Base-by-base conservation (phyloP, 2,329 filamentous ascomycete species). In the Penicillium polonicum region DNA sequence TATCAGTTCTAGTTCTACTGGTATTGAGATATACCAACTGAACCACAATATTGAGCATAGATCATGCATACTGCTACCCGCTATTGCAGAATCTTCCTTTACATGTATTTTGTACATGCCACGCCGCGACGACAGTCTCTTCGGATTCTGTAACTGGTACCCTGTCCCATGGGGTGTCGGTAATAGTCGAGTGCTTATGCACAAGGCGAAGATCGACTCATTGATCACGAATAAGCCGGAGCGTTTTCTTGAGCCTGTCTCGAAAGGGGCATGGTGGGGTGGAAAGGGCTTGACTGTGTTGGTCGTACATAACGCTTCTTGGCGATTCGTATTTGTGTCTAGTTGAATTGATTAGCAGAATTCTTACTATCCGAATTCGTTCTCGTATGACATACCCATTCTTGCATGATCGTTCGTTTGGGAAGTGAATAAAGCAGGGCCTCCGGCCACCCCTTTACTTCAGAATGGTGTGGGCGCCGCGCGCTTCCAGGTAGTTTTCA, bases 211-310 rank as follows among this genome's bases (percentile, higher is more conserved):
- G 84, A 96, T 76, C 74, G 85, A 84, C 75, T 60, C 60, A 64
- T 49, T 71, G 89, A 91, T 91, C 90, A 88, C 91, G 88, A 96
- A 94, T 96, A 96, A 97, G 92, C 92, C 92, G 92, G 92, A 96
- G 92, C 90, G 85, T 85, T 87, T 88, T 87, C 86, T 92, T 88
- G 84, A 90, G 87, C 86, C 86, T 82, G 81, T 80, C 79, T 85
- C 80, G 90, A 96, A 79, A 95, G 89, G 85, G 81, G 75, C 75
- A 78, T 81, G 86, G 86, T 89, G 90, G 65, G 88, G 86, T 96
- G 89, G 91, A 88, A 85, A 87, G 83, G 81, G 91, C 85, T 96
- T 96, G 92, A 96, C 91, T 96, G 91, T 90, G 90, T 85, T 87
- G 89, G 84, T 88, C 89, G 81, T 78, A 94, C 90, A 93, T 84